Percentiles rank a stretch among this genome's conserved stretches.
These are phyloP conservation scores for Trametes maxima DNA, from an alignment of 768 basidiomycete species.

Conservation along the genomic window DNA sequence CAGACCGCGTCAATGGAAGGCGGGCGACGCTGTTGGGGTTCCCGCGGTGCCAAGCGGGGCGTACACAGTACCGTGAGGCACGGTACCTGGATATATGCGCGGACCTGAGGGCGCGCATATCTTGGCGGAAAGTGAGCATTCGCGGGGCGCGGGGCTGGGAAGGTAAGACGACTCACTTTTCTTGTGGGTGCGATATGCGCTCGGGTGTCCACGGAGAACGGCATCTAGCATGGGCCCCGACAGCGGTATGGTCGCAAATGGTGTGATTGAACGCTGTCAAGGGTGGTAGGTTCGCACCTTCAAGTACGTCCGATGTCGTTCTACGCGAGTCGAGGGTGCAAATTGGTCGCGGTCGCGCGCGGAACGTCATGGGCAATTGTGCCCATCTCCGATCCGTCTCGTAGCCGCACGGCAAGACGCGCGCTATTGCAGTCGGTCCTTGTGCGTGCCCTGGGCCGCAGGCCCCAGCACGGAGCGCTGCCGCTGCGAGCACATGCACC, in stretches of 20 bases:
- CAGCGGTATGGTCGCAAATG: neutral
- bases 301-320: neutral
- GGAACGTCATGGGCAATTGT: slow-evolving; percentile 8
- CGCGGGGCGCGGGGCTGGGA: neutral
- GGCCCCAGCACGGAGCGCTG: neutral
- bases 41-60: slow-evolving; percentile 7
- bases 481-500: neutral
- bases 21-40: neutral
- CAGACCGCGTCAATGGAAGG: neutral
- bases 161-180: neutral
- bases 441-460: neutral
- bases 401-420: neutral
- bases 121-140: slow-evolving; percentile 2
- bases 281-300: neutral
- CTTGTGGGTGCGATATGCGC: neutral
- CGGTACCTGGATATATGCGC: neutral
- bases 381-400: neutral
- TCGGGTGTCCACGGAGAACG: neutral
- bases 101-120: neutral
- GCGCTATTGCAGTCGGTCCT: neutral
- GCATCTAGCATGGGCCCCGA: neutral
- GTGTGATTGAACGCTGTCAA: neutral
- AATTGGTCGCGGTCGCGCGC: neutral
- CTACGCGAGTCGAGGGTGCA: neutral
- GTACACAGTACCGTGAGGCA: neutral